Base-by-base conservation (phyloP, 106 monocot genomes). In the Agapanthus africanus region DNA sequence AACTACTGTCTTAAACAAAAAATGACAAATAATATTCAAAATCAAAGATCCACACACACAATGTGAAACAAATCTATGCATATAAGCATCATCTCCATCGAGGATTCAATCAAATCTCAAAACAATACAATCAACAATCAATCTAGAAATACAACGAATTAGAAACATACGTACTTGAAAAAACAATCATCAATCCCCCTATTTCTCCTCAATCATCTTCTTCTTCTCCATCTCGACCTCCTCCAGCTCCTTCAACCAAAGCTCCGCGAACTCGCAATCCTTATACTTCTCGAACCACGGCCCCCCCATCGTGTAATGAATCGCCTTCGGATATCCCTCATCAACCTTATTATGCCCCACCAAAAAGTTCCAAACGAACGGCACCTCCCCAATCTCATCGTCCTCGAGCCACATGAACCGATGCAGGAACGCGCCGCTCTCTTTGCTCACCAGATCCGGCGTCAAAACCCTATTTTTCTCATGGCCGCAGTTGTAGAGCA, bases 271-370 rank as follows among this genome's bases (percentile, higher is more conserved):
- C 56, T 94, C 90, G 59, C 94, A 94, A 59, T 88, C 74, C 77
- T 79, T 94, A 68, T 84, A 94, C 34, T 47, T 68, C 26, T 94
- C 87, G 66, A 90, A 94, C 94, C 94, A 94, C 4, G 94, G 94
- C 28, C 94, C 94, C 10, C 94, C 94, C 68, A 52, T 54, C 1
- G 94, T 94, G 65, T 90, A 94, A 56, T 94, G 94, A 59, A 94
- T 91, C 46, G 90, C 87, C 67, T 72, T 87, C 15, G 94, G 90
- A 14, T 69, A 67, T 4, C 32, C 60, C 16, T 51, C 71, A 9
- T 83, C 80, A 16, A 87, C 74, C 73, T 52, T 77, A 71, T 87
- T 90, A 60, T 94, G 94, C 44, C 90, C 94, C 7, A 91, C 94
- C n/a, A 90, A 74, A 65, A 94, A 94, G 59, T 94, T 94, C 94